Conservation (phyloP, 306 rosid genomes). For the Cucumis melo region DNA sequence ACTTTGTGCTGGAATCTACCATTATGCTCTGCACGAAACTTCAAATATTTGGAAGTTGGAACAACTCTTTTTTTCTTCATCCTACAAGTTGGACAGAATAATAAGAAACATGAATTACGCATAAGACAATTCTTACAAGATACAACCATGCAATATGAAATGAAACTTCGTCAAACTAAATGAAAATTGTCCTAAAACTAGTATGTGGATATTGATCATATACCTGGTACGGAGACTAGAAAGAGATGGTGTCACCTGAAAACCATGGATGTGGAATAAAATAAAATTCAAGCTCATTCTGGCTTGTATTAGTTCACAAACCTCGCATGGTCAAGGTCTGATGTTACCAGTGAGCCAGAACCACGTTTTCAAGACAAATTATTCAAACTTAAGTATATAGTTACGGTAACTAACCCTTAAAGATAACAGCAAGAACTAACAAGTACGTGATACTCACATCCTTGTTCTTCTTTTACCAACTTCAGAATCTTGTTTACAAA, state of each 20-base stretch:
- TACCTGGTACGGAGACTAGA: background rate
- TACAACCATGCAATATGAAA: background rate
- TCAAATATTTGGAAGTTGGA: slow-evolving; percentile 17
- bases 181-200: background rate
- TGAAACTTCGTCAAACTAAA: background rate
- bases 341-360: background rate
- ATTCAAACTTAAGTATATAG: background rate
- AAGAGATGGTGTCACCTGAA: background rate
- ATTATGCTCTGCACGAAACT: slow-evolving; percentile 19
- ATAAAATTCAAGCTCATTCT: background rate
- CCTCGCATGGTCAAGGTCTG: background rate
- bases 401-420: background rate
- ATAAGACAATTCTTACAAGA: background rate
- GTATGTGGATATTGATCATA: background rate
- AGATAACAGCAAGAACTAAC: background rate
- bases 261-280: background rate
- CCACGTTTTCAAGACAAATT: background rate
- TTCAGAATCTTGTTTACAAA: background rate
- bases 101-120: background rate
- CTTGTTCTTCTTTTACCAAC: background rate
- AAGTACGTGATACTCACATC: background rate
- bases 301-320: background rate
- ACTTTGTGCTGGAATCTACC: slow-evolving; percentile 8
- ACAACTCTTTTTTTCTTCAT: slow-evolving; percentile 51
- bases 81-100: slow-evolving; percentile 20